phyloP scores from a whole-genome alignment of 208 protist species.

The Leishmania lainsoni region DNA sequence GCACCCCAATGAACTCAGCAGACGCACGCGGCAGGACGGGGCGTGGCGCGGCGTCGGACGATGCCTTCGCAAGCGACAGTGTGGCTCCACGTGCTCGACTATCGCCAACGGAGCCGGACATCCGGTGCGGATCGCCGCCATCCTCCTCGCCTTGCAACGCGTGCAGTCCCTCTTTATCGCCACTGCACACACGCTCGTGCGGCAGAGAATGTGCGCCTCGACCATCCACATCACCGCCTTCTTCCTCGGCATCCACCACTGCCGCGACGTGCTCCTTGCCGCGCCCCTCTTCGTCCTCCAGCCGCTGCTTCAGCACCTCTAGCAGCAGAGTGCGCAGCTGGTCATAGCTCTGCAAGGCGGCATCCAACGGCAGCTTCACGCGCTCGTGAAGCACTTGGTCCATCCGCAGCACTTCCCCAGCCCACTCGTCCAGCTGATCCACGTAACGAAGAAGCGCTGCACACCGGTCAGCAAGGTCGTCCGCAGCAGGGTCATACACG shows the following conservation, averaged over 20 bases:
- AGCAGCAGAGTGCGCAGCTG: constrained; percentile 39
- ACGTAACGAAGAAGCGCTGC: constrained; percentile 35
- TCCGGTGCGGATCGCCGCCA: neutral
- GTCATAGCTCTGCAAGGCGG: constrained; percentile 27
- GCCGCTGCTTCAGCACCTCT: constrained; percentile 39
- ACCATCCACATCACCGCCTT: constrained; percentile 6
- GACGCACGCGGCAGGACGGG: constrained; percentile 36
- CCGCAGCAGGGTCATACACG: constrained; percentile 48
- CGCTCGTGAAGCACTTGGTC: constrained; percentile 36
- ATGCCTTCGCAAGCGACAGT: neutral
- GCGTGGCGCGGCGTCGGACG: neutral
- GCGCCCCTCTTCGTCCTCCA: constrained; percentile 24
- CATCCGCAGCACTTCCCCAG: constrained; percentile 20
- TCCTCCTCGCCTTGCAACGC: neutral
- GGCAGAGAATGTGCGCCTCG: neutral
- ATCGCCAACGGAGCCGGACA: neutral
- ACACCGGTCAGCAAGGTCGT: constrained; percentile 26
- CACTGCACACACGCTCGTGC: neutral
- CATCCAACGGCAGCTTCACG: constrained; percentile 33
- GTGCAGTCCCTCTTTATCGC: neutral
- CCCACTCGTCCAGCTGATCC: constrained; percentile 33
- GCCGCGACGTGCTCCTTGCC: neutral
- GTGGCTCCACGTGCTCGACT: neutral
- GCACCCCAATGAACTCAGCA: constrained; percentile 42
- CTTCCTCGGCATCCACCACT: neutral